Base-by-base conservation (phyloP, 768 basidiomycete genomes). In the Crucibulum laeve region DNA sequence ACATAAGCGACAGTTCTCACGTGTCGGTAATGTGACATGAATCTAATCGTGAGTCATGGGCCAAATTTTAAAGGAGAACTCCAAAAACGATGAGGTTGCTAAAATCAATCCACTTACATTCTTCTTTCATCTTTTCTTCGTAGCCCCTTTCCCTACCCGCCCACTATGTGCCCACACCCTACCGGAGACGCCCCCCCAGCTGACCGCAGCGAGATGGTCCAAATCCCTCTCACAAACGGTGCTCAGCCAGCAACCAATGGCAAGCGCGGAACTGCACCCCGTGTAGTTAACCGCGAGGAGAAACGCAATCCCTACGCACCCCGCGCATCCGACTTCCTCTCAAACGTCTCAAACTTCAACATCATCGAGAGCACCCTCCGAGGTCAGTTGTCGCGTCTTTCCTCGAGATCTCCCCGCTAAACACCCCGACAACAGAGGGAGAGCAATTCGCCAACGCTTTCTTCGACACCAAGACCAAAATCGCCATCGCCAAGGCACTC, bases 401-500 rank as follows among this genome's bases (percentile, higher is more conserved):
- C 18, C 32, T 36, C 13, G 42, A 23, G 39, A 21, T 42, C 36
- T 47, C 49, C 32, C 43, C 49, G 18, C 43, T 43, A 33, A 58
- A 23, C 47, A 25, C 46, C 37, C 45, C 23, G 24, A n/a, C 18
- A 40, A 11, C 55, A 95, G 94, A 96, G 86, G 94, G 93, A 45
- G 94, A 96, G 65, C 94, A 99, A 64, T 99, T 99, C 57, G 96
- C 96, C 50, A 99, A 98, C 61, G 95, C 96, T 42, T 99, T 99
- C 78, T 99, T 98, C 63, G 95, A 96, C 62, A 93, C 92, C 61
- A 92, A 94, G 74, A 98, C 94, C 69, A 99, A 99, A 80, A 96
- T 97, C 62, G 93, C 94, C 62, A 99, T 99, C 55, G 96, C 96
- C 52, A 91, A 84, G 73, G 93, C 93, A 11, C 83, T 98, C 45